Evolutionary conservation across 2,329 filamentous ascomycete genomes (phyloP), one percentile per base, ranked within the genome.

Genomic region (Fusarium sp.): DNA sequence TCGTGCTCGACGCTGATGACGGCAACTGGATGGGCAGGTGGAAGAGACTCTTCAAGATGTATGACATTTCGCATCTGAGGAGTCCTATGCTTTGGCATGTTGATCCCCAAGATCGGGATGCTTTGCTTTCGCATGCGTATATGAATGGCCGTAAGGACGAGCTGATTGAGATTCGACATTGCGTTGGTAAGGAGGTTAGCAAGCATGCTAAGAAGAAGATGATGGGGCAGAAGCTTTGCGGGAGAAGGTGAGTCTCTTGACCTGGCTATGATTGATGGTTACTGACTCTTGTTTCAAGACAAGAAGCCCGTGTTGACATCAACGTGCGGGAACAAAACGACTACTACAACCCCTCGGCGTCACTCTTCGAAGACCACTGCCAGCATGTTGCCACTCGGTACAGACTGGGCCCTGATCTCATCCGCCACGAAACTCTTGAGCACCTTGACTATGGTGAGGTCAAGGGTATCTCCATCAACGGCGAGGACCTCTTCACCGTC

Each of bases 51-150:
- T 96, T 96, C 82, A 85, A 87, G 35, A 89, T 88, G 4, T 90
- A 94, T 52, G 88, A 91, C 58, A 96, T 96, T 56, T 86, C 88
- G 2, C 90, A 95, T 76, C 84, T 97, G 43, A 88, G 94, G 18
- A 95, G 93, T 74, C 94, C 93, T 0, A 93, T 96, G 92, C 93
- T 95, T 78, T 96, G 95, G 84, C 94, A 97, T 78, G 87, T 94
- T 16, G 93, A 96, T 78, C 94, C 94, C 0, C 86, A 89, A 1
- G 93, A 96, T 81, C 86, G 93, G 2, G 94, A 96, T 83, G 92
- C 92, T 0, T 83, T 96, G 76, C 83, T 95, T 24, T 92, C 91
- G 1, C 93, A 92, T 81, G 88, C 92, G 0, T 91, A 93, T 76
- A 86, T 89, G 66, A 85, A 88, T 20, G 87, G 87, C 0, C 83